Evolutionary conservation across 257 asterid species (phyloP).

Genomic region (Solanum chiquidenum): DNA sequence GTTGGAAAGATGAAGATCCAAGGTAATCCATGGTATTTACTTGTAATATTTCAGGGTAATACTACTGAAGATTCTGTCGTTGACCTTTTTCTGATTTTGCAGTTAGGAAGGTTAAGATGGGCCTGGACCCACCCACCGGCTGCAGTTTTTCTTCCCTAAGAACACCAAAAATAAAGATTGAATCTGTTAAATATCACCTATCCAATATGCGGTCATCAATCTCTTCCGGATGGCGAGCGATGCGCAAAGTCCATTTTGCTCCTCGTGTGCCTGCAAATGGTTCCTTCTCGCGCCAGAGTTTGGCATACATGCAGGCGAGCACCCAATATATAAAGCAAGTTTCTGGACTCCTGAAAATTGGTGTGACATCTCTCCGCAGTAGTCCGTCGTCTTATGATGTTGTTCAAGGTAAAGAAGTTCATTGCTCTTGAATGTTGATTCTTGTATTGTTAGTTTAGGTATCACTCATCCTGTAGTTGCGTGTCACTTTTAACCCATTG

Average conservation of each 20-base stretch:
- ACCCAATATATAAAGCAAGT: conserved; percentile 41
- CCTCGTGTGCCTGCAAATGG: conserved; percentile 30
- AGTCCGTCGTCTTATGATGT: conserved; percentile 35
- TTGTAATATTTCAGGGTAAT: not conserved
- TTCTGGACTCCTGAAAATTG: conserved; percentile 44
- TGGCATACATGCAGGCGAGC: conserved; percentile 39
- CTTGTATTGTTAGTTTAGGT: not conserved
- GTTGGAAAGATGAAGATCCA: conserved; percentile 50
- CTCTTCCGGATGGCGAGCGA: conserved; percentile 36
- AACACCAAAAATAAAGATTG: conserved; percentile 32
- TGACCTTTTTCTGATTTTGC: conserved; percentile 8
- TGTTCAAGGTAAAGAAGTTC: conserved; percentile 21
- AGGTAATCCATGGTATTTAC: conserved; percentile 13
- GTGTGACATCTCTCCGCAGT: conserved; percentile 39
- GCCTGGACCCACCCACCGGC: conserved; percentile 34
- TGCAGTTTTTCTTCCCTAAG: conserved; percentile 29
- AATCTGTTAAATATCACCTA: conserved; percentile 18
- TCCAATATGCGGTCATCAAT: conserved; percentile 17
- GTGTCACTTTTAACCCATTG: not conserved
- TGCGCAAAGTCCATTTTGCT: conserved; percentile 24
- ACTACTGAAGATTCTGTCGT: not conserved
- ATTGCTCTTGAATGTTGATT: not conserved
- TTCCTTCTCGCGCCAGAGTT: conserved; percentile 42
- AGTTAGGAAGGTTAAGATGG: conserved; percentile 40
- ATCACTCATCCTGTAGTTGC: not conserved